Evolutionary conservation across 2,329 filamentous ascomycete genomes (phyloP), one percentile per base, ranked within the genome.

Genomic region (Tolypocladium inflatum): DNA sequence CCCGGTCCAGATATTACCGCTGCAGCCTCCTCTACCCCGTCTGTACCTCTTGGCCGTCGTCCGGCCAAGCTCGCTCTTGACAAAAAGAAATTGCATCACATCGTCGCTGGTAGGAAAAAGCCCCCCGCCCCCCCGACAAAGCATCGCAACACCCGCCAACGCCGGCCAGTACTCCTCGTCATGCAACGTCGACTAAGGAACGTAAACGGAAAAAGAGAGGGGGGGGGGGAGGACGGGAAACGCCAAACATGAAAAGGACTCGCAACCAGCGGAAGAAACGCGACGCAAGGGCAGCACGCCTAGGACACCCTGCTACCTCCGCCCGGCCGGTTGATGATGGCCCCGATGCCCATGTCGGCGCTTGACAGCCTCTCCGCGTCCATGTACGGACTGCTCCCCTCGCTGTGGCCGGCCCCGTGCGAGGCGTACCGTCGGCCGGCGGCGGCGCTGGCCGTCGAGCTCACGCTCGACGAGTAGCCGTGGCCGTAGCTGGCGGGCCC

Each of bases 311-410:
- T 58, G 67, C 42, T 65, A 37, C 67, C 65, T 41, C 70, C 67
- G 10, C 69, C 67, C 17, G 78, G 74, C 30, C 80, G 75, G 68
- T 84, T 82, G 63, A 85, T 82, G 59, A 85, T 79, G 55, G 80
- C 74, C 55, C 79, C 79, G 63, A 86, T 85, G 30, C 80, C 81
- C 81, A 86, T 85, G 63, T 85, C 82, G 54, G 80, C 78, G 61
- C 80, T 81, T 7, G 82, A 74, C 57, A 83, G 72, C 48, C 82
- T 71, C 62, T 77, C 75, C 10, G 73, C 71, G 62, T 64, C 71
- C 70, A 80, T 67, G 59, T 81, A 82, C 3, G 78, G 77, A 58
- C 78, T 80, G 35, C 70, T 71, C 13, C 72, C 73, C 62, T 75
- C 72, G 55, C 66, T 66, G 45, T 63, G 66, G 4, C 65, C 67